Base-by-base conservation (phyloP, 495 filamentous ascomycete species). In the Baudoinia panamericana region DNA sequence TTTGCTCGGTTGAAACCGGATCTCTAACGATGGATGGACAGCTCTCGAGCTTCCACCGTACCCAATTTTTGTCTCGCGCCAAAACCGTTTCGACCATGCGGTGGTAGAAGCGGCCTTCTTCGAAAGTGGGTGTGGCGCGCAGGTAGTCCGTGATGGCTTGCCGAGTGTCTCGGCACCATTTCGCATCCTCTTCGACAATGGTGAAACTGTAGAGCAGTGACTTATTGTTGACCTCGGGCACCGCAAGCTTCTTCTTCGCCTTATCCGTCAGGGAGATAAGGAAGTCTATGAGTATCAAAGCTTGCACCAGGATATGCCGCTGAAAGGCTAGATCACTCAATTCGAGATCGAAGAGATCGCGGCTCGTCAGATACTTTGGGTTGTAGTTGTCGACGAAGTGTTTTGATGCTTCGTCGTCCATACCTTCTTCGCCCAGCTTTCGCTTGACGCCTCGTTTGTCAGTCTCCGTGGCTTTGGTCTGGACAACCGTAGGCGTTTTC, bases 21-120 rank as follows among this genome's bases (percentile, higher is more conserved):
- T 80, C 71, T 28, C 73, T 69, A 46, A 87, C 77, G 54, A 99
- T 94, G 16, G 76, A 69, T 21, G 83, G 85, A 58, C 90, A 96
- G 36, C 73, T 78, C 59, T 96, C 90, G 7, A 84, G 75, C 60
- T 99, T 99, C 90, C 90, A 99, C 33, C 82, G 80, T 29, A 87
- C 85, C 90, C 90, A 99, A 51, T 94, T 93, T 60, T 93, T 94
- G 61, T 99, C 90, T 42, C 90, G 71, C 5, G 84, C 82, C 16
- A 99, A 69, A 13, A 96, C 85, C 4, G 86, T 94, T 53, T 95
- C 88, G 25, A 99, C 83, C 73, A 93, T 86, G 20, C 90, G 82
- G 56, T 82, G 83, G 60, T 95, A 99, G 59, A 92, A 90, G 40
- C 79, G 80, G 11, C 92, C 92, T 41, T 84, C 78, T 7, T 37